These are phyloP conservation scores for Candida peoriensis DNA, from an alignment of 805 yeast genomes.

Conservation along the genomic window DNA sequence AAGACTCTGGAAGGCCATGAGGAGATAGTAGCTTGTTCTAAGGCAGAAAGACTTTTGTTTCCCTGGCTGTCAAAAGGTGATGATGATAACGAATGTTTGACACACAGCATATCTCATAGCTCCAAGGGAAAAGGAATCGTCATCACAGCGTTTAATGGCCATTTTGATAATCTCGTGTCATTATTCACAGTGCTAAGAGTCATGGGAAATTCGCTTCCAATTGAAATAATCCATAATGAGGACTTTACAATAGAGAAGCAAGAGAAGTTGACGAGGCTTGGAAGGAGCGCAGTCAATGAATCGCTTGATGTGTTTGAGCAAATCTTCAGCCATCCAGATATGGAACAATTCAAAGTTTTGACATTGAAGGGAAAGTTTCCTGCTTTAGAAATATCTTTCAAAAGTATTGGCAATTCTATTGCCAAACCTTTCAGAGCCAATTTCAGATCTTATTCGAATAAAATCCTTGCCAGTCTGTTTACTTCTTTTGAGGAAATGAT, in stretches of 20 bases:
- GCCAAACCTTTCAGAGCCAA: conserved; percentile 1
- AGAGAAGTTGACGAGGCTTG: not conserved
- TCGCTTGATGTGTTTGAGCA: not conserved
- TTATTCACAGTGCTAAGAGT: conserved; percentile 25
- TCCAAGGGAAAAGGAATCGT: conserved; percentile 28
- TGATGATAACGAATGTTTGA: conserved; percentile 3
- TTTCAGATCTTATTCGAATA: conserved; percentile 34
- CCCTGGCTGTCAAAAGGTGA: conserved; percentile 9
- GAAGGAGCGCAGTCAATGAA: not conserved
- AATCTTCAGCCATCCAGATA: not conserved
- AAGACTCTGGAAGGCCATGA: not conserved
- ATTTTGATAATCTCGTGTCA: conserved; percentile 15
- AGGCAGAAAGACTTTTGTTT: conserved; percentile 4
- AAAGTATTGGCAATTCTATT: conserved; percentile 14
- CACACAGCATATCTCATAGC: conserved; percentile 1
- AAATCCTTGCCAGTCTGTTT: conserved; percentile 50
- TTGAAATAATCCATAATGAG: conserved; percentile 27
- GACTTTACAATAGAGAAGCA: conserved; percentile 15
- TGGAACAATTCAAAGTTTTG: not conserved
- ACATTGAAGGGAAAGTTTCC: conserved; percentile 8
- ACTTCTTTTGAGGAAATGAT: conserved; percentile 47
- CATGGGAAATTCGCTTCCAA: conserved; percentile 24
- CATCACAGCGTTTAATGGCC: conserved; percentile 21
- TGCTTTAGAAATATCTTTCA: conserved; percentile 24
- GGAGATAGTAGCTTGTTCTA: not conserved